Evolutionary conservation across 768 basidiomycete species (phyloP).

Genomic region (Amanita rimosa): DNA sequence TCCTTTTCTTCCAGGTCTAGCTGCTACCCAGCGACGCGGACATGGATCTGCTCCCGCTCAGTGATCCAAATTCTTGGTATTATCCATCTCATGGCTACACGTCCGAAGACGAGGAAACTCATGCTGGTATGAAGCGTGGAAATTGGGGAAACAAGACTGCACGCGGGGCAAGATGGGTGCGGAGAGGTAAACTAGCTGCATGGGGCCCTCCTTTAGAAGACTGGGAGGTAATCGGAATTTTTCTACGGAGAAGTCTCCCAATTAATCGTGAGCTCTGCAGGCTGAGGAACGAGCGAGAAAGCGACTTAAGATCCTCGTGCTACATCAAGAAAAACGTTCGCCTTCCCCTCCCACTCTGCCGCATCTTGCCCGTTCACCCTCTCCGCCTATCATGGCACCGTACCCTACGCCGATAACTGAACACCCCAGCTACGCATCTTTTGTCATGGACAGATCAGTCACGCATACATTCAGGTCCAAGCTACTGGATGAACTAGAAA

Average conservation of each 20-base stretch:
- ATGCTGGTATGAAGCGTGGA: constrained; percentile 38
- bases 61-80: constrained; percentile 74
- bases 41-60: constrained; percentile 35
- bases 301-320: constrained; percentile 59
- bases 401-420: constrained; percentile 58
- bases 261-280: constrained; percentile 24
- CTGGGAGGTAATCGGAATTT: constrained; percentile 56
- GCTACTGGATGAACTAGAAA: constrained; percentile 68
- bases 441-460: constrained; percentile 77
- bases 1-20: background rate
- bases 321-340: constrained; percentile 43
- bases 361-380: constrained; percentile 64
- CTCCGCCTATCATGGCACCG: constrained; percentile 68
- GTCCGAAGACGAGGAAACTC: constrained; percentile 47
- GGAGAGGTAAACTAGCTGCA: constrained; percentile 68
- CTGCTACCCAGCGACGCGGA: constrained; percentile 13
- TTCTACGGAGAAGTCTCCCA: constrained; percentile 1
- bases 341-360: constrained; percentile 65
- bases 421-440: constrained; percentile 71
- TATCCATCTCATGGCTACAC: constrained; percentile 72
- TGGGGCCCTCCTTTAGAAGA: constrained; percentile 84
- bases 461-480: constrained; percentile 77
- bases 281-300: constrained; percentile 78
- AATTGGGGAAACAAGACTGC: constrained; percentile 81
- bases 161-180: constrained; percentile 72